phyloP scores from a whole-genome alignment of 345 rosid genomes.

The Pugionium cornutum region DNA sequence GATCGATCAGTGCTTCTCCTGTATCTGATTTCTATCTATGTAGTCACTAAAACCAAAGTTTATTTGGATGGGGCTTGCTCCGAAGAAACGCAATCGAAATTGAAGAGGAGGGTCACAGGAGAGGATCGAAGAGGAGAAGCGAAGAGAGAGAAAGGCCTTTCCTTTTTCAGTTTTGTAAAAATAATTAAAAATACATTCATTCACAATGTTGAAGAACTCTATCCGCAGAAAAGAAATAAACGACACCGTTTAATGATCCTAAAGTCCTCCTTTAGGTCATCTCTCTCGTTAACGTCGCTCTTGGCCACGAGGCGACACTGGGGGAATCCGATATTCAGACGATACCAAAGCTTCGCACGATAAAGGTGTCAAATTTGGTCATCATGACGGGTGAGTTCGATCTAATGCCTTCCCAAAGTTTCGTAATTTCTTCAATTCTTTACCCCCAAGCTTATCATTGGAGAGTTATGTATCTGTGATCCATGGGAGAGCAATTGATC shows the following conservation, averaged over 20 bases:
- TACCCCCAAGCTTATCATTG: not conserved
- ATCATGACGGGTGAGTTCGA: slow-evolving; percentile 41
- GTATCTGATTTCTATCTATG: not conserved
- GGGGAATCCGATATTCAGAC: slow-evolving; percentile 25
- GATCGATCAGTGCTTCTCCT: slow-evolving; percentile 25
- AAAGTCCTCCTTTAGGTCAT: slow-evolving; percentile 38
- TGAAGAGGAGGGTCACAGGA: not conserved
- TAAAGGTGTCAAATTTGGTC: slow-evolving; percentile 21
- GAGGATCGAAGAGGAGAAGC: slow-evolving; percentile 20
- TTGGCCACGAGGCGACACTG: slow-evolving; percentile 27
- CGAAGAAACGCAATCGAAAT: slow-evolving; percentile 2
- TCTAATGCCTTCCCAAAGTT: slow-evolving; percentile 8
- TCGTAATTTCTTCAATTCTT: not conserved
- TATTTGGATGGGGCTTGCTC: not conserved
- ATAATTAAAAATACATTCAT: not conserved
- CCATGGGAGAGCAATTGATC: slow-evolving; percentile 20
- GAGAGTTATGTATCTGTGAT: slow-evolving; percentile 12
- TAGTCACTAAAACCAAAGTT: not conserved
- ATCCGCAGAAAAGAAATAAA: not conserved
- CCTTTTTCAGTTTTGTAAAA: not conserved
- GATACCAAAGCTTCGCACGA: slow-evolving; percentile 15
- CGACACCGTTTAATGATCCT: slow-evolving; percentile 22
- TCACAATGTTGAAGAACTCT: not conserved
- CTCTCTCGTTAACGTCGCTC: slow-evolving; percentile 24
- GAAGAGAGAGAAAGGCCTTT: slow-evolving; percentile 17